These are phyloP conservation scores for Penicillium manginii DNA, from an alignment of 495 filamentous ascomycete species.

Conservation along the genomic window DNA sequence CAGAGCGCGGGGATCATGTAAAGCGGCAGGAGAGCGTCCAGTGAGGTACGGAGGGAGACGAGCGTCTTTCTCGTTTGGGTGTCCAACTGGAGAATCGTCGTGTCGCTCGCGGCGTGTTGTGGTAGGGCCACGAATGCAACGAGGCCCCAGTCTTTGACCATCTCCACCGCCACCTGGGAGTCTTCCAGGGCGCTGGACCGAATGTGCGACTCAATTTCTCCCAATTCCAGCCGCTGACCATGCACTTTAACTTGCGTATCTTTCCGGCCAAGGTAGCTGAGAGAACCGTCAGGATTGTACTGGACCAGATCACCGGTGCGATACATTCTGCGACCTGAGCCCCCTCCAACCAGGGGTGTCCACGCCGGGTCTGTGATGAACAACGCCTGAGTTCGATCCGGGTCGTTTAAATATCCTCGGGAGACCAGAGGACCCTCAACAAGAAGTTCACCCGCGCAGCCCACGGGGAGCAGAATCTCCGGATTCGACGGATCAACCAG, in stretches of 20 bases:
- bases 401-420: slow-evolving; percentile 59
- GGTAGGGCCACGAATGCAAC: too few species aligned
- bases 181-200: slow-evolving; percentile 28
- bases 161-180: too few species aligned
- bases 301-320: slow-evolving; percentile 56
- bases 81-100: too few species aligned
- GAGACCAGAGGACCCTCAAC: slow-evolving; percentile 66
- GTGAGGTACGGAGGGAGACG: too few species aligned
- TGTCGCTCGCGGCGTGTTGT: too few species aligned
- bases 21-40: too few species aligned
- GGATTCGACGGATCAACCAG: slow-evolving; percentile 59
- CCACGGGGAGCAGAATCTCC: slow-evolving; percentile 61
- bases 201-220: slow-evolving; percentile 67
- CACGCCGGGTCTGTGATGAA: too few species aligned
- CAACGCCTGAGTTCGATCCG: slow-evolving; percentile 55
- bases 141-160: too few species aligned
- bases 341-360: too few species aligned
- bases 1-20: too few species aligned
- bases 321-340: too few species aligned
- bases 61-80: too few species aligned
- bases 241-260: slow-evolving; percentile 70
- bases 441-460: slow-evolving; percentile 66
- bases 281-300: slow-evolving; percentile 56
- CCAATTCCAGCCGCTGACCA: slow-evolving; percentile 67
- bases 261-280: slow-evolving; percentile 58